These are phyloP conservation scores for Didymella exigua DNA, from an alignment of 2,329 filamentous ascomycete genomes.

Conservation along the genomic window DNA sequence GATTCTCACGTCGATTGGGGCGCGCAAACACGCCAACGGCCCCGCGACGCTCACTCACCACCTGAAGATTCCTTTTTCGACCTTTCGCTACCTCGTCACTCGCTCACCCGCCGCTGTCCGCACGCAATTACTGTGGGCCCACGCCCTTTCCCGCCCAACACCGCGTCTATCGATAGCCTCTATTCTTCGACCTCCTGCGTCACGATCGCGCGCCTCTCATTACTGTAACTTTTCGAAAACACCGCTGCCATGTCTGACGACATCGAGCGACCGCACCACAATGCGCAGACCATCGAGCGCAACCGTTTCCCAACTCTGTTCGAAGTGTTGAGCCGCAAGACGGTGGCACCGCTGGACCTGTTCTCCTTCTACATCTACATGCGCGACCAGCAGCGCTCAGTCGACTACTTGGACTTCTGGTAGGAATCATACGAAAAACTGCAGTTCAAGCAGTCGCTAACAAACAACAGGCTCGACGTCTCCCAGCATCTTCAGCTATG, in stretches of 20 bases:
- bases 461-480: conserved; percentile 84
- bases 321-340: conserved; percentile 91
- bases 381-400: conserved; percentile 96
- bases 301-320: conserved; percentile 93
- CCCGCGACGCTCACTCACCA: conserved; percentile 13
- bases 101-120: conserved; percentile 23
- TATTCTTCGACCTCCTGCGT: conserved; percentile 23
- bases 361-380: conserved; percentile 99
- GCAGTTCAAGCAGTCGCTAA: conserved; percentile 25
- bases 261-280: conserved; percentile 19
- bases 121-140: conserved; percentile 23
- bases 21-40: conserved; percentile 26
- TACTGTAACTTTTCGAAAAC: conserved; percentile 1
- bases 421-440: conserved; percentile 53
- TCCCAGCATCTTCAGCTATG: conserved; percentile 98
- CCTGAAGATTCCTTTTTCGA: conserved; percentile 8
- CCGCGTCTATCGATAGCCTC: conserved; percentile 30
- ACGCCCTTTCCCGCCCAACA: conserved; percentile 20
- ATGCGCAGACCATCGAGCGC: conserved; percentile 53
- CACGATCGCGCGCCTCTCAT: conserved; percentile 26
- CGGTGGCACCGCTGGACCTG: conserved; percentile 92
- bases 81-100: conserved; percentile 19
- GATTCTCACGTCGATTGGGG: conserved; percentile 42
- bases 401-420: conserved; percentile 99
- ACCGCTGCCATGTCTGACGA: conserved; percentile 34